Conservation (phyloP, 306 rosid species). For the Casuarina cunninghamiana region DNA sequence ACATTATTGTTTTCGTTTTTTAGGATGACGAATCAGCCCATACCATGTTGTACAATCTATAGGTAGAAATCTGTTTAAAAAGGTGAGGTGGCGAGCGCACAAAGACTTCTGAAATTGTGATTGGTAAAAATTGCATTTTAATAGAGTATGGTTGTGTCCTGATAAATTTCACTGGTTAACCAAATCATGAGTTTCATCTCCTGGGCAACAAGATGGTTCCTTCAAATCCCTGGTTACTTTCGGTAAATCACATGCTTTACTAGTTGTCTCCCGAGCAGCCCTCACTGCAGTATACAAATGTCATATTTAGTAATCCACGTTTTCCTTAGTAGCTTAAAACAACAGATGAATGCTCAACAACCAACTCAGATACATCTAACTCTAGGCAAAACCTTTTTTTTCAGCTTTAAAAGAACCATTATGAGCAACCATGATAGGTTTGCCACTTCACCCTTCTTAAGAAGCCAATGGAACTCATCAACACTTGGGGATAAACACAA, state of each 20-base stretch:
- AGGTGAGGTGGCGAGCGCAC: not conserved
- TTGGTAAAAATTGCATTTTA: not conserved
- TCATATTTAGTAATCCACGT: not conserved
- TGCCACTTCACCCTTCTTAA: not conserved
- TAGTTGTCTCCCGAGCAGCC: not conserved
- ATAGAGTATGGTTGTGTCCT: not conserved
- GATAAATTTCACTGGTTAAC: not conserved
- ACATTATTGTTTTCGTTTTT: not conserved
- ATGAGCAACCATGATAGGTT: not conserved
- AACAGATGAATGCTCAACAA: not conserved
- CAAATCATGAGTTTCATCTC: constrained; percentile 2
- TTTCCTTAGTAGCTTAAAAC: not conserved
- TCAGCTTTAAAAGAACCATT: not conserved
- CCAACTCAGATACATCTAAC: not conserved
- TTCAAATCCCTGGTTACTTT: not conserved
- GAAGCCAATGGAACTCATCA: not conserved
- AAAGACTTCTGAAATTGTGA: not conserved
- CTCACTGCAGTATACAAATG: not conserved
- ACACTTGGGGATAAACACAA: not conserved
- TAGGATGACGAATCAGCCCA: not conserved
- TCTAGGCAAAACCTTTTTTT: not conserved
- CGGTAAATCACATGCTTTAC: not conserved
- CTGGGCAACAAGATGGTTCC: not conserved
- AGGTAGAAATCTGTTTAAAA: not conserved
- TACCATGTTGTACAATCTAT: not conserved